Percentiles rank a stretch among this genome's conserved stretches.
phyloP scores from a whole-genome alignment of 495 filamentous ascomycete genomes.

The Annulohypoxylon moriforme region DNA sequence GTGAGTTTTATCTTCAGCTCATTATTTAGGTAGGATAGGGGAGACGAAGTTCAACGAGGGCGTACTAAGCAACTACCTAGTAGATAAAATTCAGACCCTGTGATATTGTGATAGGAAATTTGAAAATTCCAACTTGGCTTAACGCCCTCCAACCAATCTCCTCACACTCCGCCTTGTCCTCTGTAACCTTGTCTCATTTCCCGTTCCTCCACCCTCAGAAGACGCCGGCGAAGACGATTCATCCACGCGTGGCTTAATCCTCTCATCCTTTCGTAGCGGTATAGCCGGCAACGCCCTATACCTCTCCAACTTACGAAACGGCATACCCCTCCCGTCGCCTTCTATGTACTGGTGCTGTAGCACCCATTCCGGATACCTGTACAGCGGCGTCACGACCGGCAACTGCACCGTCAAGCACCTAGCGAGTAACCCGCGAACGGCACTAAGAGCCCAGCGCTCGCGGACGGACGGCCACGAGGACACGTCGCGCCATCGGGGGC shows the following conservation, averaged over 20 bases:
- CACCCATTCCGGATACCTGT: conserved; percentile 2
- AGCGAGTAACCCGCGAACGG: conserved; percentile 8
- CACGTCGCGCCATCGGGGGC: neutral
- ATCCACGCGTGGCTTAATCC: conserved; percentile 1
- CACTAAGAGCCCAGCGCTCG: conserved; percentile 16
- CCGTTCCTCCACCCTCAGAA: too few relatives aligned
- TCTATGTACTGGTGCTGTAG: neutral
- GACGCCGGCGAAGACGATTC: neutral
- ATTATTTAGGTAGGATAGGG: too few relatives aligned
- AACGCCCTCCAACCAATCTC: neutral
- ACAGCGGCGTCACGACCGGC: neutral
- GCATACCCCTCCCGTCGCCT: neutral
- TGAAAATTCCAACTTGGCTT: neutral
- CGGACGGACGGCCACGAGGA: conserved; percentile 10
- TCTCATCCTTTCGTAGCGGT: neutral
- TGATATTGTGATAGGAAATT: too few relatives aligned
- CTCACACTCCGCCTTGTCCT: conserved; percentile 11
- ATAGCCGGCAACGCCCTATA: conserved; percentile 14
- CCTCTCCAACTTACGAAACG: conserved; percentile 10
- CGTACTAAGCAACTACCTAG: too few relatives aligned
- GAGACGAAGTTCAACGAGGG: too few relatives aligned
- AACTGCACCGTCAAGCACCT: neutral
- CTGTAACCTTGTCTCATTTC: neutral
- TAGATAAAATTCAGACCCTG: too few relatives aligned
- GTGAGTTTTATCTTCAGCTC: too few relatives aligned